These are phyloP conservation scores for Fusarium ramigenum DNA, from an alignment of 2,329 filamentous ascomycete species.

Conservation along the genomic window DNA sequence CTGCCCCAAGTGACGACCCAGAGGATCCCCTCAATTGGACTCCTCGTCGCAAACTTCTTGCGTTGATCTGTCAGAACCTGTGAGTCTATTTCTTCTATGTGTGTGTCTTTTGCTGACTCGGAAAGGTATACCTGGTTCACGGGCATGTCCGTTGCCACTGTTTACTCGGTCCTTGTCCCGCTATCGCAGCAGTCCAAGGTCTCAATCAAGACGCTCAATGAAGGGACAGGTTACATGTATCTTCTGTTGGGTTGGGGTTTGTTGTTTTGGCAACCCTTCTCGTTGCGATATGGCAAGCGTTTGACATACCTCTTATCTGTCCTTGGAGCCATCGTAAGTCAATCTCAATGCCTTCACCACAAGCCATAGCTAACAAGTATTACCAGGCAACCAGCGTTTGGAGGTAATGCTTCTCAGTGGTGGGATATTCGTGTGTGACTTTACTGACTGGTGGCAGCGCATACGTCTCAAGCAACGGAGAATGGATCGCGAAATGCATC, in stretches of 20 bases:
- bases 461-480: conserved; percentile 50
- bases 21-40: conserved; percentile 65
- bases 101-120: background rate
- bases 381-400: conserved; percentile 36
- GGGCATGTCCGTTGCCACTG: conserved; percentile 52
- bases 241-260: conserved; percentile 57
- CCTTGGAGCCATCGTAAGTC: conserved; percentile 43
- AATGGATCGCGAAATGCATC: conserved; percentile 58
- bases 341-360: too few relatives aligned
- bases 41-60: conserved; percentile 39
- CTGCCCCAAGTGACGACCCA: conserved; percentile 58
- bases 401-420: conserved; percentile 15
- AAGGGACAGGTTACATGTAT: conserved; percentile 54
- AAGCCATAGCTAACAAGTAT: rapidly evolving
- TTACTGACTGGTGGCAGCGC: conserved; percentile 35
- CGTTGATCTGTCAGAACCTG: conserved; percentile 45
- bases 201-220: conserved; percentile 49
- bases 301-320: conserved; percentile 50
- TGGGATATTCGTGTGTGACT: rapidly evolving
- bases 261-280: conserved; percentile 59
- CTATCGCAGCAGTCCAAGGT: conserved; percentile 47
- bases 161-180: conserved; percentile 52
- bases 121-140: conserved; percentile 50
- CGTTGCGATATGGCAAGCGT: conserved; percentile 56
- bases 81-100: conserved; percentile 8